Evolutionary conservation across 2,329 filamentous ascomycete genomes (phyloP).

Genomic region (Neophaeococcomyces aloes): DNA sequence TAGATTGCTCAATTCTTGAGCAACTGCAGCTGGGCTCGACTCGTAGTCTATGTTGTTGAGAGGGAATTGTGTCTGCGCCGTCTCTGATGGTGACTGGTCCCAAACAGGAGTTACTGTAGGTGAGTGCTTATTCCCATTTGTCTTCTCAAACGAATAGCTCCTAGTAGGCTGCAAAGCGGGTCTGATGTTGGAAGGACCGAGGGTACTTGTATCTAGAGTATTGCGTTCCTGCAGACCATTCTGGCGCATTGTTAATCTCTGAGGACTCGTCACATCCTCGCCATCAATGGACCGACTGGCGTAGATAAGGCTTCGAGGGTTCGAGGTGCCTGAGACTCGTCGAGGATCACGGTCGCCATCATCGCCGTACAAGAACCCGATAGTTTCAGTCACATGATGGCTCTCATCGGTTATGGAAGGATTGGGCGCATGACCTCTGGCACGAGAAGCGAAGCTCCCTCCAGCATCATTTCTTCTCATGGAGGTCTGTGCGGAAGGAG

Average conservation of each 20-base stretch:
- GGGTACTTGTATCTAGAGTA: not conserved
- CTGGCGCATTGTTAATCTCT: not conserved
- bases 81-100: slow-evolving; percentile 43
- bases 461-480: slow-evolving; percentile 31
- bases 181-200: not conserved
- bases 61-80: slow-evolving; percentile 53
- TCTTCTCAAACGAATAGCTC: slow-evolving; percentile 30
- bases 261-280: slow-evolving; percentile 1
- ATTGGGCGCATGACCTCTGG: slow-evolving; percentile 46
- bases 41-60: slow-evolving; percentile 83
- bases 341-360: slow-evolving; percentile 49
- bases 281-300: slow-evolving; percentile 26
- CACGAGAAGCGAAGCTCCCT: slow-evolving; percentile 40
- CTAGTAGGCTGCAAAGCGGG: slow-evolving; percentile 12
- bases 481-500: slow-evolving; percentile 28
- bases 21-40: slow-evolving; percentile 77
- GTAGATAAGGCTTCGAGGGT: slow-evolving; percentile 52
- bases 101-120: slow-evolving; percentile 47
- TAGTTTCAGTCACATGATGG: slow-evolving; percentile 90
- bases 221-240: not conserved
- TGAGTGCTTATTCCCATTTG: slow-evolving; percentile 43
- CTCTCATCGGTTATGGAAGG: slow-evolving; percentile 73
- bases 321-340: slow-evolving; percentile 49
- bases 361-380: slow-evolving; percentile 81
- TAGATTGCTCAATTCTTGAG: slow-evolving; percentile 83